Conservation (phyloP, 2,329 filamentous ascomycete species). For the Onygenales sp. region DNA sequence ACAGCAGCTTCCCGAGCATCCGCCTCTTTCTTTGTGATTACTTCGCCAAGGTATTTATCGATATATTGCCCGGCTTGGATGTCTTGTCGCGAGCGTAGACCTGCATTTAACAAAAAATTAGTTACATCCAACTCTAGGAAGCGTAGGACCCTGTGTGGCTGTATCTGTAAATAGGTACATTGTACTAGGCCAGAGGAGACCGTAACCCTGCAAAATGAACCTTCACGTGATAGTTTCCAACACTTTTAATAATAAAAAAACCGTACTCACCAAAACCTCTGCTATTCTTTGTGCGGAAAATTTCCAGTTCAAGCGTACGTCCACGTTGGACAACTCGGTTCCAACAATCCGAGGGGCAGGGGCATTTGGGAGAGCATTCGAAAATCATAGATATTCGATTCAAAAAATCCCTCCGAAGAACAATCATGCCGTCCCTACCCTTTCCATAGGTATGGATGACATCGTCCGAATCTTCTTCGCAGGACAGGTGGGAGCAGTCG, state of each 20-base stretch:
- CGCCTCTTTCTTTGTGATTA: constrained; percentile 28
- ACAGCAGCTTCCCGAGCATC: constrained; percentile 27
- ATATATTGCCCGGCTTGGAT: constrained; percentile 37
- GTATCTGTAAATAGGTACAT: no score
- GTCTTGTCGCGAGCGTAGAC: constrained; percentile 28
- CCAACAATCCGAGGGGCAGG: constrained; percentile 27
- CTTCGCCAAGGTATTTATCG: constrained; percentile 36
- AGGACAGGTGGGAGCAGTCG: constrained; percentile 21
- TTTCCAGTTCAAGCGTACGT: constrained; percentile 29
- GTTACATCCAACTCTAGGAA: no score
- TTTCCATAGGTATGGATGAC: constrained; percentile 23
- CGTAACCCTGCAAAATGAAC: no score
- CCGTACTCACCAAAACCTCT: constrained; percentile 27
- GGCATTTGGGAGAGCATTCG: constrained; percentile 32
- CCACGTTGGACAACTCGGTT: constrained; percentile 35
- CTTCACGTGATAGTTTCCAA: not conserved
- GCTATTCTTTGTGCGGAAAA: constrained; percentile 32
- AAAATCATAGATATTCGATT: constrained; percentile 26
- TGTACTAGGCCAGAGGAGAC: no score
- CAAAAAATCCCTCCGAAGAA: constrained; percentile 23
- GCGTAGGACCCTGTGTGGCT: no score
- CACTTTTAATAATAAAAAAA: not conserved
- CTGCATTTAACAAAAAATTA: constrained; percentile 12
- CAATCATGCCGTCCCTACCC: constrained; percentile 13
- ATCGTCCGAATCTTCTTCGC: constrained; percentile 21